These are phyloP conservation scores for Coemansia sp. DNA, from an alignment of 192 early-diverging fungal species.

Conservation along the genomic window DNA sequence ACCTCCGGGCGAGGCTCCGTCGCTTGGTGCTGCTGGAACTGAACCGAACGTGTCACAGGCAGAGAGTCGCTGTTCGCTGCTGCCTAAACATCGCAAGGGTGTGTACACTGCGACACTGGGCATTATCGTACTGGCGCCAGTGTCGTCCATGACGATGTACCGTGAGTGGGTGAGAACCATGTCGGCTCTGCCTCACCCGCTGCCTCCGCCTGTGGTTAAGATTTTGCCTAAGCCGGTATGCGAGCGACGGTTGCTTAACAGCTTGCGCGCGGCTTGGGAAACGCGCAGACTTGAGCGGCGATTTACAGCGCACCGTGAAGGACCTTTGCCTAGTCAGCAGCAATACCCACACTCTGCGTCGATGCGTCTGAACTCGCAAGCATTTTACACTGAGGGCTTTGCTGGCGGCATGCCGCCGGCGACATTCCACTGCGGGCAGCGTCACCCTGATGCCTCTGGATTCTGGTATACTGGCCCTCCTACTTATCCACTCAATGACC, in stretches of 20 bases:
- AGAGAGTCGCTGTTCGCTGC: slow-evolving; percentile 5
- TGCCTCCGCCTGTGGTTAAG: slow-evolving; percentile 48
- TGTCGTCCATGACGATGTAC: slow-evolving; percentile 16
- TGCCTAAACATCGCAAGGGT: slow-evolving; percentile 19
- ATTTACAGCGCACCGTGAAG: neutral
- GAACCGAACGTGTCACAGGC: neutral
- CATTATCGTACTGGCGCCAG: slow-evolving; percentile 40
- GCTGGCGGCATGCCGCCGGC: neutral
- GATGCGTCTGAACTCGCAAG: neutral
- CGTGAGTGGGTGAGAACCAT: slow-evolving; percentile 25
- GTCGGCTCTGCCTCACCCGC: slow-evolving; percentile 32
- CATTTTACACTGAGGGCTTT: neutral
- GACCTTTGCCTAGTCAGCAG: neutral
- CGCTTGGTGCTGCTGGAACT: neutral
- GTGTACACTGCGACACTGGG: slow-evolving; percentile 39
- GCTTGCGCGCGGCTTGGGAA: slow-evolving; percentile 39
- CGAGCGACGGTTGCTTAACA: slow-evolving; percentile 36
- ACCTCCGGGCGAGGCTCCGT: neutral
- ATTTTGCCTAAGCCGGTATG: slow-evolving; percentile 43
- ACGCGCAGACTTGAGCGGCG: slow-evolving; percentile 26
- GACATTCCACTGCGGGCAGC: slow-evolving; percentile 10
- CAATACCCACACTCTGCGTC: slow-evolving; percentile 5
- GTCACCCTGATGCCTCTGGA: slow-evolving; percentile 10
- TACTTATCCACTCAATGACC: slow-evolving; percentile 12
- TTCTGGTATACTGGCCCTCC: slow-evolving; percentile 9